These are phyloP conservation scores for Eucalyptus curtisii DNA, from an alignment of 345 rosid genomes.

Conservation along the genomic window DNA sequence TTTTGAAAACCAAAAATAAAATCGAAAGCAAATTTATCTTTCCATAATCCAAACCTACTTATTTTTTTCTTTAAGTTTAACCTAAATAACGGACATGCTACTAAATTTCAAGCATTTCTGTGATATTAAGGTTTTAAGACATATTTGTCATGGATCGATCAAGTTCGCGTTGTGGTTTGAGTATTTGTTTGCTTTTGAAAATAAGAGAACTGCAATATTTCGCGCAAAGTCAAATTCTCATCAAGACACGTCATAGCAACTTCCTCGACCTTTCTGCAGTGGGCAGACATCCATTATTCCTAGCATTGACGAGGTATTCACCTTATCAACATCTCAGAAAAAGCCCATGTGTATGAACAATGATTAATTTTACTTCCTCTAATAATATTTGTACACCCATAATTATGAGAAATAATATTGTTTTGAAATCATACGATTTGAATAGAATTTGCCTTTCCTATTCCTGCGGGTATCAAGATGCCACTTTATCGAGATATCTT, in stretches of 20 bases:
- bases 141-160: background rate
- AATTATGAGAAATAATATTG: no score
- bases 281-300: background rate
- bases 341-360: background rate
- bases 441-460: background rate
- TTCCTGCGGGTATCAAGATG: background rate
- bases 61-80: background rate
- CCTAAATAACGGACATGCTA: background rate
- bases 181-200: background rate
- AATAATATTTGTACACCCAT: background rate
- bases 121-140: background rate
- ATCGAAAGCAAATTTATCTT: background rate
- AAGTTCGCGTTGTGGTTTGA: background rate
- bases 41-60: background rate
- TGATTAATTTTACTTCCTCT: background rate
- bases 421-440: background rate
- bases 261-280: background rate
- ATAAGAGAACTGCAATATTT: background rate
- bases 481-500: accelerated
- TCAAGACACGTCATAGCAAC: background rate
- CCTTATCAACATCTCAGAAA: background rate
- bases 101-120: background rate
- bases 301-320: background rate
- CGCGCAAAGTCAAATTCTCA: background rate
- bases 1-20: background rate